Evolutionary conservation across 2,329 filamentous ascomycete genomes (phyloP).

Genomic region (Penicillium hesseltinei): DNA sequence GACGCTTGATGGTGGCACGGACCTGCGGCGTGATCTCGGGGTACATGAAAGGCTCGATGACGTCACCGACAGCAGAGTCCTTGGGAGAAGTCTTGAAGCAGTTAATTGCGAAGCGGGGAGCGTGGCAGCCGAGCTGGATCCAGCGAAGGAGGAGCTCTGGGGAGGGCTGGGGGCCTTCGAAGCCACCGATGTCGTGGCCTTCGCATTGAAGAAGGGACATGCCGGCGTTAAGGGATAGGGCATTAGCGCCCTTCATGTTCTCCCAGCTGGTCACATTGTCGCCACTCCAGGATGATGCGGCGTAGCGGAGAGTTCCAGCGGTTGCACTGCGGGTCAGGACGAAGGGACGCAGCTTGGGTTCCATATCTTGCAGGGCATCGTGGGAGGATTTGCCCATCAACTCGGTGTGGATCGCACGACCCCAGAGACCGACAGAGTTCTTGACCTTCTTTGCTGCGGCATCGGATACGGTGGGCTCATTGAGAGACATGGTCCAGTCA

Average conservation of each 20-base stretch:
- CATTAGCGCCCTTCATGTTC: conserved; percentile 69
- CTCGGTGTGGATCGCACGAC: conserved; percentile 67
- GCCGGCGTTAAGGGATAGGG: conserved; percentile 65
- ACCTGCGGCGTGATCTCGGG: conserved; percentile 63
- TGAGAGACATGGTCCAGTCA: conserved; percentile 62
- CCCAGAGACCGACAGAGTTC: conserved; percentile 65
- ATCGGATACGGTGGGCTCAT: conserved; percentile 42
- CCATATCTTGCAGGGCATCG: conserved; percentile 60
- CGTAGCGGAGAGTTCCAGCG: conserved; percentile 67
- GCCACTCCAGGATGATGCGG: conserved; percentile 70
- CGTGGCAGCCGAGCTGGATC: conserved; percentile 70
- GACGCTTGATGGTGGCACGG: conserved; percentile 64
- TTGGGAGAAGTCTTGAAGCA: conserved; percentile 70
- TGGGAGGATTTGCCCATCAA: conserved; percentile 69
- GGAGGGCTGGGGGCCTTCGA: conserved; percentile 66
- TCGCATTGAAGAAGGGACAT: conserved; percentile 66
- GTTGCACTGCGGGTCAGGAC: conserved; percentile 70
- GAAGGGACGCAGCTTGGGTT: conserved; percentile 62
- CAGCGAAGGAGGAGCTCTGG: conserved; percentile 70
- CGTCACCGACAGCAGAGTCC: conserved; percentile 66
- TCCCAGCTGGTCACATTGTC: conserved; percentile 74
- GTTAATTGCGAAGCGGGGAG: conserved; percentile 71
- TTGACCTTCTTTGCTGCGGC: conserved; percentile 43
- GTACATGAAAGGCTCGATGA: conserved; percentile 79
- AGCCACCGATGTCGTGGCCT: conserved; percentile 73